A percentile compares a stretch with the other conserved stretches of the same genome.
Evolutionary conservation across 495 filamentous ascomycete genomes (phyloP).

Genomic region (Pyrenula massariospora): DNA sequence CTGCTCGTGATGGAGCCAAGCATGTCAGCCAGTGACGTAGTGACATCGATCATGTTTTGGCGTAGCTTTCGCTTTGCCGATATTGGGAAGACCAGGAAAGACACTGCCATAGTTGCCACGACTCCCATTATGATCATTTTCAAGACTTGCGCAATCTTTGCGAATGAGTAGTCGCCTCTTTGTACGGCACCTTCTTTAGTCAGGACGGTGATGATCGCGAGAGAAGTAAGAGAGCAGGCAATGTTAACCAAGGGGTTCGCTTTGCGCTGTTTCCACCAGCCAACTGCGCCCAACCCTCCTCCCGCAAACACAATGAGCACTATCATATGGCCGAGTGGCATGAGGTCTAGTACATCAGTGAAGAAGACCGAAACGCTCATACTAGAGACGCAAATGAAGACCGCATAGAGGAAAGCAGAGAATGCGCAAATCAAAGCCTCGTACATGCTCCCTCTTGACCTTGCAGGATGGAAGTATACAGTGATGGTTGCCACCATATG

Average conservation of each 20-base stretch:
- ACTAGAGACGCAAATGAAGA: conserved; percentile 67
- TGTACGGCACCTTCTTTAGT: conserved; percentile 89
- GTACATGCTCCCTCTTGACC: conserved; percentile 81
- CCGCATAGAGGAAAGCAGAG: conserved; percentile 72
- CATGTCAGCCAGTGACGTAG: conserved; percentile 68
- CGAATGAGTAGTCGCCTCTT: conserved; percentile 62
- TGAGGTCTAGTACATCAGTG: conserved; percentile 47
- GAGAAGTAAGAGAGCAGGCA: conserved; percentile 78
- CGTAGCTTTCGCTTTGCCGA: conserved; percentile 69
- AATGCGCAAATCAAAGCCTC: conserved; percentile 78
- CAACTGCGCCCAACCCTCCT: conserved; percentile 79
- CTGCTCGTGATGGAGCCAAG: conserved; percentile 70
- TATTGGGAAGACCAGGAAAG: conserved; percentile 66
- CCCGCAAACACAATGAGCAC: conserved; percentile 82
- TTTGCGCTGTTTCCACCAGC: conserved; percentile 83
- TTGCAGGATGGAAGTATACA: conserved; percentile 94
- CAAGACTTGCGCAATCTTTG: conserved; percentile 76
- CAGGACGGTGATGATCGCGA: conserved; percentile 82
- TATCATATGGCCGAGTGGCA: conserved; percentile 64
- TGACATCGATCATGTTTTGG: conserved; percentile 61
- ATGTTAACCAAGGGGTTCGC: conserved; percentile 83
- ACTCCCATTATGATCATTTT: conserved; percentile 89
- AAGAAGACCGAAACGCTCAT: conserved; percentile 80
- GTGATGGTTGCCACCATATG: conserved; percentile 89
- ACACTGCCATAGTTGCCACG: conserved; percentile 59